These are phyloP conservation scores for Diaporthe sp. DNA, from an alignment of 2,329 filamentous ascomycete species.

Conservation along the genomic window DNA sequence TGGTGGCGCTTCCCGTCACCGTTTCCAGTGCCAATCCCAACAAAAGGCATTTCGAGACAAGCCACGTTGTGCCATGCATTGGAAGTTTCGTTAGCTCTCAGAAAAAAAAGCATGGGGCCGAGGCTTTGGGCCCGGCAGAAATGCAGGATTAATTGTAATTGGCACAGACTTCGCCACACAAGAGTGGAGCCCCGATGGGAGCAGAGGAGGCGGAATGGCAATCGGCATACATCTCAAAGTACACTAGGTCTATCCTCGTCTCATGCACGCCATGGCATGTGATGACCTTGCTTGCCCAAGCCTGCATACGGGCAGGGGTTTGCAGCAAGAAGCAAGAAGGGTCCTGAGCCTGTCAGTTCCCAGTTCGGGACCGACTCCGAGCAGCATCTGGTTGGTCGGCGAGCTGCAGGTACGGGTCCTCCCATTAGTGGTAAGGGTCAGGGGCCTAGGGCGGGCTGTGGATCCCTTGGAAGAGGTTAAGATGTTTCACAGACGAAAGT, in stretches of 20 bases:
- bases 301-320: background rate
- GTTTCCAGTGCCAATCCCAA: background rate
- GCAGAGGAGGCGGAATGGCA: background rate
- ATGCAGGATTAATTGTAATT: background rate
- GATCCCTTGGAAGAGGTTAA: background rate
- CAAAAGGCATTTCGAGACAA: background rate
- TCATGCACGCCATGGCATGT: background rate
- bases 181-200: background rate
- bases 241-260: no score
- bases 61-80: slow-evolving; percentile 1
- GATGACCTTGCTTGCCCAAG: background rate
- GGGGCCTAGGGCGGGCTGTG: background rate
- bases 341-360: background rate
- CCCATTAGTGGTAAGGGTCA: background rate
- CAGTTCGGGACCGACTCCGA: background rate
- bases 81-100: background rate
- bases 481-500: background rate
- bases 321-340: background rate
- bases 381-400: background rate
- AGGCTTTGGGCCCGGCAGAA: background rate
- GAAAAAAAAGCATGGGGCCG: background rate
- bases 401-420: background rate
- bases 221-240: background rate
- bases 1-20: background rate
- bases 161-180: background rate